These are phyloP conservation scores for Penicillium sp. DNA, from an alignment of 2,329 filamentous ascomycete genomes.

Conservation along the genomic window DNA sequence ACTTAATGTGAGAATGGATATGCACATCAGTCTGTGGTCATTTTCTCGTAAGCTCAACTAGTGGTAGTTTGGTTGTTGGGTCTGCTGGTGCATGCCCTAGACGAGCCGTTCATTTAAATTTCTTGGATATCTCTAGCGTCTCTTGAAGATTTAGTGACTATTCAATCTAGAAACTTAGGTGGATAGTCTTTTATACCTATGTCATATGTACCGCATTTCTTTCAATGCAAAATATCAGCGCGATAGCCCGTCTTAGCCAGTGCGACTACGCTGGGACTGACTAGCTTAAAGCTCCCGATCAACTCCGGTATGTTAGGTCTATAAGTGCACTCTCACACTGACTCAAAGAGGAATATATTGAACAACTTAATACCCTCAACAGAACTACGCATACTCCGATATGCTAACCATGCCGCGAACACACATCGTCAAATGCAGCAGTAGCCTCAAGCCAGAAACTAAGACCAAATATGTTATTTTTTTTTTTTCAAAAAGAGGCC, in stretches of 20 bases:
- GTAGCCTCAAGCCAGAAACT: background rate
- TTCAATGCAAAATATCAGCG: background rate
- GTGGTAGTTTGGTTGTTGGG: background rate
- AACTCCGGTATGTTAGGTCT: background rate
- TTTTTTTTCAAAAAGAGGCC: background rate
- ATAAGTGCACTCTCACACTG: background rate
- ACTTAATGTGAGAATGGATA: conserved; percentile 33
- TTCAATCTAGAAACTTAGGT: background rate
- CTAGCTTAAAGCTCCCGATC: background rate
- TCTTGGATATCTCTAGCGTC: background rate
- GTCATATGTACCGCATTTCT: background rate
- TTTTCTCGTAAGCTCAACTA: background rate
- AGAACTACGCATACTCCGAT: background rate
- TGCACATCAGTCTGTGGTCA: conserved; percentile 9
- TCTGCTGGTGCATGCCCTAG: background rate
- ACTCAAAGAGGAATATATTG: background rate
- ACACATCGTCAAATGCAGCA: background rate
- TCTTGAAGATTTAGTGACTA: background rate
- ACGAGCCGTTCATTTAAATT: background rate
- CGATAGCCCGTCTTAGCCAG: background rate
- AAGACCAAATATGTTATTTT: too few species aligned
- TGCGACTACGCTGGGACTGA: background rate
- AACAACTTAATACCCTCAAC: too few species aligned
- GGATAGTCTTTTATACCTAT: background rate
- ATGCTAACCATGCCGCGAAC: background rate